A percentile compares a stretch with the other conserved stretches of the same genome.
Conservation (phyloP, 2,329 filamentous ascomycete species). For the Dactylellina cionopaga region DNA sequence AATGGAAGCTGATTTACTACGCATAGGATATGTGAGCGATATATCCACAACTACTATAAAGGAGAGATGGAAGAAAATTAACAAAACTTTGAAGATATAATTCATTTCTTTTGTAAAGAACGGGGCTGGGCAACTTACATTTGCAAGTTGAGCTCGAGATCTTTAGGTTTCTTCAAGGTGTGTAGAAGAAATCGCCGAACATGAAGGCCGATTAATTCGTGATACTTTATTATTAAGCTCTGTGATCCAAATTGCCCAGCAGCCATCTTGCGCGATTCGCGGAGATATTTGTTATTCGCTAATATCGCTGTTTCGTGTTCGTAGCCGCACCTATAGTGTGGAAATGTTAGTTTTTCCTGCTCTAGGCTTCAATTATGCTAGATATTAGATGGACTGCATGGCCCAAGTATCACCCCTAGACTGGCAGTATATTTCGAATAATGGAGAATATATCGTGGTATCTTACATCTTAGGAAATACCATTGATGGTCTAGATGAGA, state of each 20-base stretch:
- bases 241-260: constrained; percentile 58
- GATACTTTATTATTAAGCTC: constrained; percentile 57
- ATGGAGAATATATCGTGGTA: no score
- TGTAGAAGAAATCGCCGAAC: constrained; percentile 56
- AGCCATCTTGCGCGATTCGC: constrained; percentile 57
- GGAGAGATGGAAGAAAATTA: constrained; percentile 60
- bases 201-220: constrained; percentile 59
- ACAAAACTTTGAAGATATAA: neutral
- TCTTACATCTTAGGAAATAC: neutral
- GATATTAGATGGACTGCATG: no score
- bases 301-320: constrained; percentile 7
- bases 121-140: constrained; percentile 59
- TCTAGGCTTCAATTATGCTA: neutral
- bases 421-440: no score
- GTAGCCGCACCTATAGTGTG: constrained; percentile 24
- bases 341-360: neutral
- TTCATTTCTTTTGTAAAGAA: constrained; percentile 58
- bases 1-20: constrained; percentile 62
- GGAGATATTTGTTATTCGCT: constrained; percentile 1
- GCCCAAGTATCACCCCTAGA: no score
- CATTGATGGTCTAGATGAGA: neutral
- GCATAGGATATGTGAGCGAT: constrained; percentile 56
- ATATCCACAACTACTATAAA: constrained; percentile 59
- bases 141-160: constrained; percentile 14
- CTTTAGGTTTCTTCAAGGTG: constrained; percentile 6